Base-by-base conservation (phyloP, 208 protist genomes). In the Trypanosoma rangeli region DNA sequence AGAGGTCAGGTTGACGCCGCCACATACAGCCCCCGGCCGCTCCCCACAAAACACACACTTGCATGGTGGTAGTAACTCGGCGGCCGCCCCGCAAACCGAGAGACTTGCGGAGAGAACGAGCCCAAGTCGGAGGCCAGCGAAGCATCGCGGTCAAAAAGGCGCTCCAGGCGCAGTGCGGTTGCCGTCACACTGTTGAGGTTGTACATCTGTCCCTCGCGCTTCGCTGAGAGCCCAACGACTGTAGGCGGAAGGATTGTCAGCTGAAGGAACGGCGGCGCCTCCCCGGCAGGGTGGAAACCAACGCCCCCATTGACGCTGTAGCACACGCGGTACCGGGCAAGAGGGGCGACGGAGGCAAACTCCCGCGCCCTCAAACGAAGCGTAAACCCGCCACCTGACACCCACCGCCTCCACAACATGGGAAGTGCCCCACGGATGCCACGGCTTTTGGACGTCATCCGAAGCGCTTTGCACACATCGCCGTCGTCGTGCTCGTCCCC, bases 261-360 rank as follows among this genome's bases (percentile, higher is more conserved):
- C 20, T 33, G 48, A n/a, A 78, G 49, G 28, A 75, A 46, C 9
- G 62, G 31, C n/a, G 48, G 39, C 5, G 54, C 49, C 29, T 66
- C 26, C 49, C 68, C 80, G 24, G 75, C 80, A 3, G 57, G 42
- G 39, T 70, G 64, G 67, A 87, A 93, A 57, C 61, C 82, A 16
- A 90, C 64, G 10, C 87, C 87, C 31, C 63, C 63, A 65, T 93
- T 74, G 1, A 89, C 61, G 66, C 87, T 93, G 80, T 83, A 90
- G 64, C 87, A 93, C 29, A 90, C 33, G 22, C 55, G 35, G 49
- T 83, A 83, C 22, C 44, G 37, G 16, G 54, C 72, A 24, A 18
- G 28, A 31, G 81, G 68, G 20, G 76, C 76, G 39, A 79, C 42
- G 31, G 65, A 29, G 37, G 35, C 53, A 33, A 84, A 59, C 63